phyloP scores from a whole-genome alignment of 2,329 filamentous ascomycete species.

The Aspergillus caelatus region DNA sequence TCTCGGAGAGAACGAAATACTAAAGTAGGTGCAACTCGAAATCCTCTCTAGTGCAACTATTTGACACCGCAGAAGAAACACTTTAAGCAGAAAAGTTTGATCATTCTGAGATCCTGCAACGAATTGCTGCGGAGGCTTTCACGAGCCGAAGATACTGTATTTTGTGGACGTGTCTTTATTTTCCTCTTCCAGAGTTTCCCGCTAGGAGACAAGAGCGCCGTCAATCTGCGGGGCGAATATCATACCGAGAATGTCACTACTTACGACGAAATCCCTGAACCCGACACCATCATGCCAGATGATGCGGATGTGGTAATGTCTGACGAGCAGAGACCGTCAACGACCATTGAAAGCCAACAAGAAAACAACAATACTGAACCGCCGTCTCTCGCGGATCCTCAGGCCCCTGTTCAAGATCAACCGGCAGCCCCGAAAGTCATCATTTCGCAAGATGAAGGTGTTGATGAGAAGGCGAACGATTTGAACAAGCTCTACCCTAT shows the following conservation, averaged over 20 bases:
- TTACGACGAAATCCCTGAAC: constrained; percentile 64
- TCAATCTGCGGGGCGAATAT: constrained; percentile 94
- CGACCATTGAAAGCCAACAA: constrained; percentile 36
- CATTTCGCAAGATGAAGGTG: constrained; percentile 26
- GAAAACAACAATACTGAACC: constrained; percentile 27
- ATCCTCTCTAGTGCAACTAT: constrained; percentile 11
- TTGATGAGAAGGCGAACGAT: constrained; percentile 55
- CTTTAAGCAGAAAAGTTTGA: constrained; percentile 80
- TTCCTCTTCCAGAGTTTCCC: constrained; percentile 99
- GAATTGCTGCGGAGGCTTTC: constrained; percentile 90
- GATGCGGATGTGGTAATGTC: constrained; percentile 70
- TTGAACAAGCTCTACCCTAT: constrained; percentile 79
- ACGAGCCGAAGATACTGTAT: constrained; percentile 94
- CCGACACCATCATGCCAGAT: constrained; percentile 44
- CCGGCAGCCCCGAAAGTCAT: constrained; percentile 30
- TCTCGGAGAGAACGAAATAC: constrained; percentile 88
- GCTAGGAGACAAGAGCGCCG: constrained; percentile 92
- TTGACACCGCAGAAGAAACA: constrained; percentile 54
- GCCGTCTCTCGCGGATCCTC: constrained; percentile 19
- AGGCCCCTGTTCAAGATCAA: constrained; percentile 16
- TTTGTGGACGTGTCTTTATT: constrained; percentile 96
- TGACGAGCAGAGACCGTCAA: constrained; percentile 37
- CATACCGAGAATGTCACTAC: constrained; percentile 92
- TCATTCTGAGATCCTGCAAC: constrained; percentile 93
- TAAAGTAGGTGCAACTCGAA: constrained; percentile 54